Evolutionary conservation across 106 monocot genomes (phyloP).

Genomic region (Hemerocallis citrina): DNA sequence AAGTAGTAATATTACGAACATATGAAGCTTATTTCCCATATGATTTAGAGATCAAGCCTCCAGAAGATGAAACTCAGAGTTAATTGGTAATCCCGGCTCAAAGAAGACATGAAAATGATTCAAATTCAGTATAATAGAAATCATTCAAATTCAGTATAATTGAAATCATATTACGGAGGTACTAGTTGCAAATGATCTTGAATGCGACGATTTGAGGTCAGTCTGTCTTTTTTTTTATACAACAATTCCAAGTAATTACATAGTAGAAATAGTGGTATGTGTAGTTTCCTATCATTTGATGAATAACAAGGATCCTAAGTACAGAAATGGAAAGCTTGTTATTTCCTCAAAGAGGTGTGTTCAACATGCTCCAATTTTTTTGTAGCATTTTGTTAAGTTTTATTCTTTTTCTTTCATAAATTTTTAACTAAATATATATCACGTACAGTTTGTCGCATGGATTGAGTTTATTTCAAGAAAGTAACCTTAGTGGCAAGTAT

Average conservation of each 20-base stretch:
- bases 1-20: no score
- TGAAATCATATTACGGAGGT: conserved; percentile 70
- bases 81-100: conserved; percentile 66
- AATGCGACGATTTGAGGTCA: conserved; percentile 69
- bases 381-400: conserved; percentile 3
- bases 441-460: conserved; percentile 69
- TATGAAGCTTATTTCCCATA: conserved; percentile 61
- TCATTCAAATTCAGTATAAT: no score
- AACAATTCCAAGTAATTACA: conserved; percentile 38
- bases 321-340: conserved; percentile 82
- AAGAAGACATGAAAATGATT: conserved; percentile 69
- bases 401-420: not conserved
- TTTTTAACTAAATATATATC: not conserved
- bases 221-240: conserved; percentile 55
- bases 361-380: not conserved
- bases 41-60: conserved; percentile 67
- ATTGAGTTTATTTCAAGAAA: conserved; percentile 74
- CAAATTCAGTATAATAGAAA: conserved; percentile 70
- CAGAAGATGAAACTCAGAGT: conserved; percentile 48
- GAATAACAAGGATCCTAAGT: conserved; percentile 68
- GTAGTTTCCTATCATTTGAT: conserved; percentile 77
- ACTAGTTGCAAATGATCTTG: conserved; percentile 59
- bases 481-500: conserved; percentile 31
- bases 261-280: conserved; percentile 64
- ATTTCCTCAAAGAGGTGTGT: conserved; percentile 71